These are phyloP conservation scores for Epichloe brachyelytri DNA, from an alignment of 2,329 filamentous ascomycete genomes.

Conservation along the genomic window DNA sequence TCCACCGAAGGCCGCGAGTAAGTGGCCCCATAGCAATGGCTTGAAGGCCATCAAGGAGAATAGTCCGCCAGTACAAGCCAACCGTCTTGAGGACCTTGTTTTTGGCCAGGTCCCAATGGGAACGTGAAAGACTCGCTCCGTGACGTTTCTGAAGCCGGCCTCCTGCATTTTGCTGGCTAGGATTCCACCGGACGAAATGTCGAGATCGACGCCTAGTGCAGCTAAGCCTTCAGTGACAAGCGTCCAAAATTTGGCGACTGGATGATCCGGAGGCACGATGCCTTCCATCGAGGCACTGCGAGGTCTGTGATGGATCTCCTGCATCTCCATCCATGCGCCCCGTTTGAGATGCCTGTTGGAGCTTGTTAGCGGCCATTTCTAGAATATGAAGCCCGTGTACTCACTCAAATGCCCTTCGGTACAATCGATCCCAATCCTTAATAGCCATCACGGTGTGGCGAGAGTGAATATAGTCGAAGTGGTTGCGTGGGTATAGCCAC, in stretches of 20 bases:
- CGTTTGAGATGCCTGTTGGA: conserved; percentile 33
- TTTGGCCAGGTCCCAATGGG: conserved; percentile 43
- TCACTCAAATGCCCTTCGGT: conserved; percentile 34
- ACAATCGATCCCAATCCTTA: conserved; percentile 39
- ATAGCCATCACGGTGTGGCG: conserved; percentile 43
- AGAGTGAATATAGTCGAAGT: conserved; percentile 50
- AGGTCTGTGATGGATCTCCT: conserved; percentile 39
- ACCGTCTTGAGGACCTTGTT: conserved; percentile 38
- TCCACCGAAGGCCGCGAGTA: conserved; percentile 35
- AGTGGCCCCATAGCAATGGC: conserved; percentile 40
- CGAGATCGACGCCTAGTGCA: conserved; percentile 33
- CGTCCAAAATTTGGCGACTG: conserved; percentile 33
- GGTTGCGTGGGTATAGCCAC: conserved; percentile 40
- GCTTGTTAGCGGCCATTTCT: not conserved
- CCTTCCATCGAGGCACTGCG: conserved; percentile 27
- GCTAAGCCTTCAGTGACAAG: conserved; percentile 30
- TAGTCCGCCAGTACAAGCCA: conserved; percentile 37
- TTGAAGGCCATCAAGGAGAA: conserved; percentile 35
- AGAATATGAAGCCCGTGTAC: conserved; percentile 6
- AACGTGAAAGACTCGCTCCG: conserved; percentile 34
- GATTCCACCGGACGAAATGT: conserved; percentile 26
- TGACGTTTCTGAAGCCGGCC: conserved; percentile 39
- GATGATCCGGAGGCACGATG: conserved; percentile 25
- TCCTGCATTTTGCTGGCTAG: conserved; percentile 33
- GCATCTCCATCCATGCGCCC: conserved; percentile 42